phyloP scores from a whole-genome alignment of 2,329 filamentous ascomycete genomes.

The Metarhizium album region DNA sequence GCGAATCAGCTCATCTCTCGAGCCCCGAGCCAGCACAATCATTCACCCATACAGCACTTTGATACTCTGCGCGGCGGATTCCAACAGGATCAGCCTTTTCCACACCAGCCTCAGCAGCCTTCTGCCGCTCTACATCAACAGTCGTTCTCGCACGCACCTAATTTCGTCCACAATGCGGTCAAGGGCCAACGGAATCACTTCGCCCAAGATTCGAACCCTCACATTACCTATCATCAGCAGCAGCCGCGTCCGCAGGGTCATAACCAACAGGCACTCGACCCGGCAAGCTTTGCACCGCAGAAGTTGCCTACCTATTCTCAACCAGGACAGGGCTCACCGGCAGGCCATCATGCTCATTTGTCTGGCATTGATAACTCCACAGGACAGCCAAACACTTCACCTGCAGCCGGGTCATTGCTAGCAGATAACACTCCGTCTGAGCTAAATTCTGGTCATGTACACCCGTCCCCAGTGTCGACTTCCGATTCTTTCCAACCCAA shows the following conservation, averaged over 20 bases:
- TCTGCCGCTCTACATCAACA: conserved; percentile 8
- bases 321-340: conserved; percentile 6
- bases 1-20: conserved; percentile 24
- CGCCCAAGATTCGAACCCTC: conserved; percentile 4
- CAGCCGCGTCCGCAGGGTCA: conserved; percentile 10
- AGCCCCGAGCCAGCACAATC: conserved; percentile 20
- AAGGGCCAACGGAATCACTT: conserved; percentile 5
- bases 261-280: conserved; percentile 13
- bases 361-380: conserved; percentile 1
- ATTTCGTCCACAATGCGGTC: conserved; percentile 3
- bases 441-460: background rate
- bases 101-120: conserved; percentile 18
- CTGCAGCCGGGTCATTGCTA: background rate
- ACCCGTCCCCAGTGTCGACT: background rate
- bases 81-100: conserved; percentile 16
- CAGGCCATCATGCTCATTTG: conserved; percentile 9
- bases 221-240: conserved; percentile 9
- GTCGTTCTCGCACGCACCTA: conserved; percentile 3
- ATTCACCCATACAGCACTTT: conserved; percentile 25
- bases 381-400: conserved; percentile 1
- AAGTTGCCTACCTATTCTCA: conserved; percentile 2
- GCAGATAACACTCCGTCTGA: background rate
- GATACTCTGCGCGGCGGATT: conserved; percentile 16
- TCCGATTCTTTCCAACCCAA: conserved; percentile 21
- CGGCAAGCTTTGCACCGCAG: conserved; percentile 6